Percentiles rank a stretch among this genome's conserved stretches.
These are phyloP conservation scores for Aspergillus chevalieri DNA, from an alignment of 2,329 filamentous ascomycete species.

Conservation along the genomic window DNA sequence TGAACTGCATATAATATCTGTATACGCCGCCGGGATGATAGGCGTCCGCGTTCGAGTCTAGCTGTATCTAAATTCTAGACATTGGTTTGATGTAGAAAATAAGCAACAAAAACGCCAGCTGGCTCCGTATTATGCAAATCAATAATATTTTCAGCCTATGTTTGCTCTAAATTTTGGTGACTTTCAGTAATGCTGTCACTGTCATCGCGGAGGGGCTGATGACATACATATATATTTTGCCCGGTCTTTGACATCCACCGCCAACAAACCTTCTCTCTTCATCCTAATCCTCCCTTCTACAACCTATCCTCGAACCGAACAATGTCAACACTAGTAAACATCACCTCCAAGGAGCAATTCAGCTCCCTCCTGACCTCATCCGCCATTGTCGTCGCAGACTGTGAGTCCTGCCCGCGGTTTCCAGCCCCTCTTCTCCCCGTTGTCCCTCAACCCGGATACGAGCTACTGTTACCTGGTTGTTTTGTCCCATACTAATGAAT, in stretches of 20 bases:
- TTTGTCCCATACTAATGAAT: slow-evolving; percentile 12
- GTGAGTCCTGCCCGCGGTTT: slow-evolving; percentile 50
- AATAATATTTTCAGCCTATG: no score
- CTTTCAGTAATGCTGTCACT: no score
- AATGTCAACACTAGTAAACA: slow-evolving; percentile 43
- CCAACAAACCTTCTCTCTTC: slow-evolving; percentile 12
- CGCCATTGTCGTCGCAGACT: slow-evolving; percentile 78
- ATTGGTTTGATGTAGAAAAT: no score
- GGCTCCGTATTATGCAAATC: no score
- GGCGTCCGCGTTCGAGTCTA: no score
- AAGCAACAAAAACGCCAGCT: no score
- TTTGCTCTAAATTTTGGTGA: no score
- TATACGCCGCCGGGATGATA: no score
- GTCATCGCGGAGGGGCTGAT: slow-evolving; percentile 17
- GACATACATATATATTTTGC: slow-evolving; percentile 20
- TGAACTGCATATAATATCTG: no score
- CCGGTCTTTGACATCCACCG: slow-evolving; percentile 11
- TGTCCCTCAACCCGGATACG: slow-evolving; percentile 12
- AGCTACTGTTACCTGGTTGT: background rate
- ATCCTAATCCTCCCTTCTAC: slow-evolving; percentile 6
- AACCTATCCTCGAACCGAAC: slow-evolving; percentile 5
- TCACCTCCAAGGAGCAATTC: slow-evolving; percentile 64
- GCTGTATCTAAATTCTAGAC: no score
- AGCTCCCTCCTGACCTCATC: slow-evolving; percentile 62
- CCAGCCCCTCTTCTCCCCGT: slow-evolving; percentile 5